Conservation (phyloP, 768 basidiomycete genomes). For the Fomitopsis pulvina region DNA sequence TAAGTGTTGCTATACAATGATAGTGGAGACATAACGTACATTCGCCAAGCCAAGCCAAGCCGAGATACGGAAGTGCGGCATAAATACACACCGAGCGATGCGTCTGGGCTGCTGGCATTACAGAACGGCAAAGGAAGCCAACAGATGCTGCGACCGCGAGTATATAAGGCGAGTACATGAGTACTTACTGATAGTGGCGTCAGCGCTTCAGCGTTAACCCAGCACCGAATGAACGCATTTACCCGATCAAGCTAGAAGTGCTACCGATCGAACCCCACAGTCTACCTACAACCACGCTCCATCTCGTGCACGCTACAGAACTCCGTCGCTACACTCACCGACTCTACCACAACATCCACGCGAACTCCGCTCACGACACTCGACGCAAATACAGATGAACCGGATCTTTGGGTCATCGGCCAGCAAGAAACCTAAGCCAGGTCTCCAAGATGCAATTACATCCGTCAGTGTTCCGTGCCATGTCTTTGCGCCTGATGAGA, state of each 20-base stretch:
- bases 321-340: too few species aligned
- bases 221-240: not conserved
- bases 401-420: constrained; percentile 75
- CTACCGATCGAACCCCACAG: not conserved
- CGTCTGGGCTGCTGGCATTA: too few species aligned
- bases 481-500: not conserved
- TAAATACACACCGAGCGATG: too few species aligned
- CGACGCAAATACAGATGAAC: constrained; percentile 46
- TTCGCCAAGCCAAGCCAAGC: not conserved
- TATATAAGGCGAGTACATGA: too few species aligned
- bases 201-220: not conserved
- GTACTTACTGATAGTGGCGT: too few species aligned
- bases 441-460: constrained; percentile 87
- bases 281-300: not conserved
- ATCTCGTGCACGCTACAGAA: not conserved
- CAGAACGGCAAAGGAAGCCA: too few species aligned
- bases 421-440: constrained; percentile 78
- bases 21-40: not conserved
- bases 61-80: not conserved
- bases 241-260: not conserved
- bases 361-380: not conserved
- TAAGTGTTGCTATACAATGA: not conserved
- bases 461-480: constrained; percentile 44
- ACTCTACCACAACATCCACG: not conserved
- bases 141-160: too few species aligned